A percentile compares a stretch with the other conserved stretches of the same genome.
phyloP scores from a whole-genome alignment of 2,329 filamentous ascomycete species.

The Ophiosphaerella korrae region DNA sequence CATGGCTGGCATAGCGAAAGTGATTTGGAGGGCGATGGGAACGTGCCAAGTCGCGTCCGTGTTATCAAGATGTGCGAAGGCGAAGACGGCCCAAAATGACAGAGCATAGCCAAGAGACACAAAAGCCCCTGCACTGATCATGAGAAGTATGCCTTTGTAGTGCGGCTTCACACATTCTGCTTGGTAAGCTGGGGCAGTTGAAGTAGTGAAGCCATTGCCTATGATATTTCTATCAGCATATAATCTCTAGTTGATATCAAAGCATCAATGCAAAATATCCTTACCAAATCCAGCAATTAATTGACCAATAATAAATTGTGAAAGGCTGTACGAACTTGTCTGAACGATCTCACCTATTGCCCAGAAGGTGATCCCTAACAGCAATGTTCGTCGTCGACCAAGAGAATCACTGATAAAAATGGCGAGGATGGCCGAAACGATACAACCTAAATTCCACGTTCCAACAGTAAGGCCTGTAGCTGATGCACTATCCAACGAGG shows the following conservation, averaged over 20 bases:
- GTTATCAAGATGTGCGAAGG: slow-evolving; percentile 52
- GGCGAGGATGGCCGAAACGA: slow-evolving; percentile 60
- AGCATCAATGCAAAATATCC: slow-evolving; percentile 11
- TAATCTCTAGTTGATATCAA: too few relatives aligned
- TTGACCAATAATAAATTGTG: slow-evolving; percentile 59
- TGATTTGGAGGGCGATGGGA: slow-evolving; percentile 63
- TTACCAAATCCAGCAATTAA: slow-evolving; percentile 55
- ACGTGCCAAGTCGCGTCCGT: slow-evolving; percentile 55
- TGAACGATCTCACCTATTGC: slow-evolving; percentile 56
- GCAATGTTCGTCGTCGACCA: slow-evolving; percentile 56
- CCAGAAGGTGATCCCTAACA: slow-evolving; percentile 58
- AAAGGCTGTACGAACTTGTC: slow-evolving; percentile 51
- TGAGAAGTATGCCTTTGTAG: slow-evolving; percentile 53
- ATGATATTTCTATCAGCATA: slow-evolving; percentile 1
- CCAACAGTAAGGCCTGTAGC: slow-evolving; percentile 37
- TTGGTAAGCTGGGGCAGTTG: slow-evolving; percentile 60
- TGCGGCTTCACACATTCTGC: slow-evolving; percentile 53
- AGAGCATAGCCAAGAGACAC: slow-evolving; percentile 56
- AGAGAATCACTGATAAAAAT: slow-evolving; percentile 57
- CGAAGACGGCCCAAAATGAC: slow-evolving; percentile 61
- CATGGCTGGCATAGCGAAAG: slow-evolving; percentile 61
- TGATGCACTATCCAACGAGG: slow-evolving; percentile 28
- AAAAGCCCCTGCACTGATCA: slow-evolving; percentile 57
- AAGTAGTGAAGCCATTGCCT: slow-evolving; percentile 60
- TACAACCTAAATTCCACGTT: slow-evolving; percentile 57